Evolutionary conservation across 2,329 filamentous ascomycete species (phyloP), one percentile per base, ranked within the genome.

Genomic region (Colletotrichum caudatum): DNA sequence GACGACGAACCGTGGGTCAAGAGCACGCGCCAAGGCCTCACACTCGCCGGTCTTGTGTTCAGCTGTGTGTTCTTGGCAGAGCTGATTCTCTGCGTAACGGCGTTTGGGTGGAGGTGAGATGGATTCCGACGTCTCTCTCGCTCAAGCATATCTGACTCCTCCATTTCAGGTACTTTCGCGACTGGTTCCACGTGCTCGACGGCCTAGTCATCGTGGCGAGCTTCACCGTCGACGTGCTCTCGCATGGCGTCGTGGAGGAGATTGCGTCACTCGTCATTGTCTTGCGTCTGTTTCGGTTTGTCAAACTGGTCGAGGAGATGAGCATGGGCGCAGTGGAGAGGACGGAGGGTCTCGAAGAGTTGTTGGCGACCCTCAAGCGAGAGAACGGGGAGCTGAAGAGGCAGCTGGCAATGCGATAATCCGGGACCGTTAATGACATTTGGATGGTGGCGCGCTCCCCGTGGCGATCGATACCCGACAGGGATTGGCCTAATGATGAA

Each of bases 261-360:
- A 88, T 91, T 58, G 89, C 87, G 1, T 91, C 89, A 0, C 82
- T 93, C n/a, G 86, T 93, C 60, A 85, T 93, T 37, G 84, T 92
- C 5, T 81, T 93, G 56, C 88, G 91, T 64, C 82, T 93, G 4
- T 92, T 90, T 88, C 86, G 91, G 20, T 85, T 93, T 56, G 88
- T 92, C 78, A 92, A 93, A 82, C 91, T 93, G 63, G 88, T 92
- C 8, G 90, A 93, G 76, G 91, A 93, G 79, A 83, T 92, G 72
- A 87, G 87, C 39, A 84, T 90, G 8, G 90, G 89, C 11, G 89
- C 90, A 1, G 81, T 87, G 46, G 90, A 92, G 79, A 84, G 89
- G 77, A 87, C 90, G 81, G 89, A 90, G 73, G 84, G 84, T 12
- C 80, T 92, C 50, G 83, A 88, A 74, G 79, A 83, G 63, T 80